Evolutionary conservation across 306 rosid genomes (phyloP).

Genomic region (Begonia fuchsioides): DNA sequence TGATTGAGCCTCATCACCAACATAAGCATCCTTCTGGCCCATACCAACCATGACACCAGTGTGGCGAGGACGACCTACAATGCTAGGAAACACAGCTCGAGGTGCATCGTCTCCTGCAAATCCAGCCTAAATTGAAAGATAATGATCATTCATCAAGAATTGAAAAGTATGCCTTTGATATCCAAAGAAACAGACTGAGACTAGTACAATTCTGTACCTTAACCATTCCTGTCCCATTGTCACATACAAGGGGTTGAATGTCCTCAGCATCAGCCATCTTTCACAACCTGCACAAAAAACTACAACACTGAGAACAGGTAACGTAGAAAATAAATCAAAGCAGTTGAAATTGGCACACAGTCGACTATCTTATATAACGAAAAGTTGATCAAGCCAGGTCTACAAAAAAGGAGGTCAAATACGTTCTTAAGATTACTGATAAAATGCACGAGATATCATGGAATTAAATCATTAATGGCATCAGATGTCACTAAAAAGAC

Average conservation of each 20-base stretch:
- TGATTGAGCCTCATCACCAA: no score
- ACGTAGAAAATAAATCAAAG: not conserved
- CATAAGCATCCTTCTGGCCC: no score
- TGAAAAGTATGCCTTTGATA: not conserved
- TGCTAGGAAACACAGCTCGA: no score
- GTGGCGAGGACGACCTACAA: no score
- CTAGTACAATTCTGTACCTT: conserved; percentile 38
- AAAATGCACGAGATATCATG: not conserved
- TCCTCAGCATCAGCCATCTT: conserved; percentile 95
- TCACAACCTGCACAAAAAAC: conserved; percentile 20
- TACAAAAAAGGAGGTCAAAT: no score
- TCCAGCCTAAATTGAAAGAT: conserved; percentile 50
- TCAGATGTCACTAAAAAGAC: conserved; percentile 83
- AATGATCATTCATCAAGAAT: conserved; percentile 6
- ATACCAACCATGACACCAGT: no score
- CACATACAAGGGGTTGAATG: no score
- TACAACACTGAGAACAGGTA: conserved; percentile 1
- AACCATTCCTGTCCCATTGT: no score
- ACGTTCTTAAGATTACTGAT: no score
- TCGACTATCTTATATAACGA: no score
- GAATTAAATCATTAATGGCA: conserved; percentile 57
- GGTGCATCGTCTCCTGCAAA: no score
- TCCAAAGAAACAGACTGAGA: not conserved
- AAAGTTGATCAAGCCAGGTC: no score
- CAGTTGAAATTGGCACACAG: not conserved